A percentile compares a stretch with the other conserved stretches of the same genome.
Evolutionary conservation across 345 rosid genomes (phyloP).

Genomic region (Citrus inodora): DNA sequence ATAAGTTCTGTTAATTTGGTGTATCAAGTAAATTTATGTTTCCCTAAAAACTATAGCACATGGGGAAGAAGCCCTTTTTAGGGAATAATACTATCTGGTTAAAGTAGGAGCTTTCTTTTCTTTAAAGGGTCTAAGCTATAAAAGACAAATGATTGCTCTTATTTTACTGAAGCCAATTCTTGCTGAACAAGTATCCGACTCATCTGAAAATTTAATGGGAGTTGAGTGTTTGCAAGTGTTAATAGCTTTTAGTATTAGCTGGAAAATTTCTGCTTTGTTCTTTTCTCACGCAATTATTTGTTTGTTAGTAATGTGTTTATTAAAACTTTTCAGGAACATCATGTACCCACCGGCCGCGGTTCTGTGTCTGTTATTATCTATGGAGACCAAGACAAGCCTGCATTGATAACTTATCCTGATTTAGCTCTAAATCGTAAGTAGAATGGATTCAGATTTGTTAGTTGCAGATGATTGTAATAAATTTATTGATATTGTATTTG

Average conservation of each 20-base stretch:
- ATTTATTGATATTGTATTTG: not conserved
- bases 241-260: not conserved
- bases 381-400: slow-evolving; percentile 86
- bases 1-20: slow-evolving; percentile 13
- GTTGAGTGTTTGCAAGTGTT: slow-evolving; percentile 3
- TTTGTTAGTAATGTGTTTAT: not conserved
- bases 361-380: slow-evolving; percentile 79
- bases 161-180: slow-evolving; percentile 16
- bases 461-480: not conserved
- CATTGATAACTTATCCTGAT: slow-evolving; percentile 87
- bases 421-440: slow-evolving; percentile 76
- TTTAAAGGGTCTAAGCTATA: not conserved
- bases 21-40: slow-evolving; percentile 16
- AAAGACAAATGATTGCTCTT: slow-evolving; percentile 17
- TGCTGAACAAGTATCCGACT: slow-evolving; percentile 7
- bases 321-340: slow-evolving; percentile 60
- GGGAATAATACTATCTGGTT: slow-evolving; percentile 27
- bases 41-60: slow-evolving; percentile 37
- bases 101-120: slow-evolving; percentile 12
- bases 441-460: slow-evolving; percentile 6
- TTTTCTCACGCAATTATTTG: not conserved
- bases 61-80: slow-evolving; percentile 40
- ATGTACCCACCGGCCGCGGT: slow-evolving; percentile 65
- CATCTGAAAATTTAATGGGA: slow-evolving; percentile 23
- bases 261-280: slow-evolving; percentile 13